Evolutionary conservation across 2,329 filamentous ascomycete genomes (phyloP), one percentile per base, ranked within the genome.

Genomic region (Phaeosphaeriaceae sp.): DNA sequence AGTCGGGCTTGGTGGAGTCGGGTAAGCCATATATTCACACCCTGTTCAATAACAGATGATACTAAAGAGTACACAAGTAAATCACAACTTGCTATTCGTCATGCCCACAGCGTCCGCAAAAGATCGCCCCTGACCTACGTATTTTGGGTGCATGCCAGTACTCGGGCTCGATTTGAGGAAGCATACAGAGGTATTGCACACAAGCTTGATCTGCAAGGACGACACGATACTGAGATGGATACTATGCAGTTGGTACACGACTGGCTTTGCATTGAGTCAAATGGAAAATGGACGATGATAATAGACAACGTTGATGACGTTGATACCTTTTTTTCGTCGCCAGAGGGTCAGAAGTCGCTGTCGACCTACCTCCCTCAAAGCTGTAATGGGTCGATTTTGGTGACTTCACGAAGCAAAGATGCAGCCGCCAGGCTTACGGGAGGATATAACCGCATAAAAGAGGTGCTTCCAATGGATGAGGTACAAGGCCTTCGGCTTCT

Each of bases 91-190:
- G 65, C 63, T 4, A 64, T 69, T 32, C 57, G 66, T 39, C 55
- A 63, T 35, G 30, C 50, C 12, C 50, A 69, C 40, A 44, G 42
- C 9, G 30, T 56, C 12, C 48, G 57, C 20, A 41, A 64, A 18
- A 28, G 28, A n/a, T 54, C 46, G 12, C 60, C 61, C 9, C 15
- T 54, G 4, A 62, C 39, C 4, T 64, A 45, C 21, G 55, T 69
- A 1, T 62, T 71, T 44, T 72, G 67, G 67, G 42, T 71, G 2
- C 43, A 64, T 40, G 67, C 66, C 1, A 57, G 58, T 42, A 52
- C 36, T 17, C 16, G 18, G n/a, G 42, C 58, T 11, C 41, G 57
- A 9, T 50, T 61, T 35, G 48, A 61, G 32, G 9, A 54, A 46
- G 48, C 38, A 12, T 56, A 51, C 20, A 15, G 45, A 46, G 46